phyloP scores from a whole-genome alignment of 2,329 filamentous ascomycete species.

The Claviceps purpurea region DNA sequence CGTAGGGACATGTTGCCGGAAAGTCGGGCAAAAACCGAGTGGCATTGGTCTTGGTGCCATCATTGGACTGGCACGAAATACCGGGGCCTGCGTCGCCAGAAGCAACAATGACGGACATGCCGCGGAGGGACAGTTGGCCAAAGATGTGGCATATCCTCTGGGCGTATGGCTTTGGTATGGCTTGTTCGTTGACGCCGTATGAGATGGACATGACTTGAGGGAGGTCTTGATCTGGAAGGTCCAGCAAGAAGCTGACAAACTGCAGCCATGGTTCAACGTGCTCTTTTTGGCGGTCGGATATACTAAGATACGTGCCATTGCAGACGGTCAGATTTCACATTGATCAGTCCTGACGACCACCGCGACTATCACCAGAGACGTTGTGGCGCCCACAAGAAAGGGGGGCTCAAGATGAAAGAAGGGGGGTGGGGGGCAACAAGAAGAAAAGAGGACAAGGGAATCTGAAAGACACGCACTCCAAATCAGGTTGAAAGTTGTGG shows the following conservation, averaged over 20 bases:
- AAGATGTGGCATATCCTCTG: slow-evolving; percentile 40
- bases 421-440: too few relatives aligned
- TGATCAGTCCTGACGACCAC: too few relatives aligned
- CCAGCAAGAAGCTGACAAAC: slow-evolving; percentile 46
- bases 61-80: slow-evolving; percentile 22
- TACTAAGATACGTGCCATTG: slow-evolving; percentile 7
- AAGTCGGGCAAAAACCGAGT: slow-evolving; percentile 22
- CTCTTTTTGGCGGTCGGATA: slow-evolving; percentile 17
- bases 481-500: slow-evolving; percentile 17
- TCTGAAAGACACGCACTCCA: slow-evolving; percentile 17
- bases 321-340: too few relatives aligned
- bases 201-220: slow-evolving; percentile 56
- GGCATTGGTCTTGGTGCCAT: slow-evolving; percentile 15
- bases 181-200: slow-evolving; percentile 57
- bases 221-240: slow-evolving; percentile 37
- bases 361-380: too few relatives aligned
- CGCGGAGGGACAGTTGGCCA: slow-evolving; percentile 49
- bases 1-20: slow-evolving; percentile 39
- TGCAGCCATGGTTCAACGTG: slow-evolving; percentile 55
- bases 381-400: too few relatives aligned
- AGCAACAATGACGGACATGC: slow-evolving; percentile 52
- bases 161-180: slow-evolving; percentile 45
- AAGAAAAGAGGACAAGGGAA: too few relatives aligned
- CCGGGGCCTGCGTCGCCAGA: slow-evolving; percentile 42
- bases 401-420: too few relatives aligned